phyloP scores from a whole-genome alignment of 805 yeast genomes.

The Pichia manshurica region DNA sequence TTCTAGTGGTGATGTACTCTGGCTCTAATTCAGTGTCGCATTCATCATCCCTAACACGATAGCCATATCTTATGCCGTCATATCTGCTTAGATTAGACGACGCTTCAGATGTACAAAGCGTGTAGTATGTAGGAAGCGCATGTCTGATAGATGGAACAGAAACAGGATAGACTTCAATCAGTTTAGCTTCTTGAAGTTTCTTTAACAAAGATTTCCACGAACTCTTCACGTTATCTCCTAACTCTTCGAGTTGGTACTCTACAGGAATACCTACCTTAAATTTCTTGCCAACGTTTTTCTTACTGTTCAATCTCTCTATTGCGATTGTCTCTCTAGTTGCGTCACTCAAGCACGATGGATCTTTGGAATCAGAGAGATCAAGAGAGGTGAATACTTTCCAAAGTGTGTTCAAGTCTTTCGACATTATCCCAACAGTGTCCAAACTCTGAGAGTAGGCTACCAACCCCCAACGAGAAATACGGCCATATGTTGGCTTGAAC shows the following conservation, averaged over 20 bases:
- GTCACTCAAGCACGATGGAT: constrained; percentile 62
- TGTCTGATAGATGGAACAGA: constrained; percentile 64
- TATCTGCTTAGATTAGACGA: constrained; percentile 84
- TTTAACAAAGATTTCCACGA: constrained; percentile 44
- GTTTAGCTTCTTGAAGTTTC: constrained; percentile 41
- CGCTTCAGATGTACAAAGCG: constrained; percentile 89
- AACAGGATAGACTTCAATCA: constrained; percentile 51
- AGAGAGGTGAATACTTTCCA: constrained; percentile 48
- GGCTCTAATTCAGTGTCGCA: constrained; percentile 25
- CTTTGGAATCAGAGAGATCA: constrained; percentile 61
- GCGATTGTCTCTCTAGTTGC: constrained; percentile 28
- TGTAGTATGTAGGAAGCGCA: constrained; percentile 77
- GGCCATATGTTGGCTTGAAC: constrained; percentile 90
- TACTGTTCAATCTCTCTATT: constrained; percentile 7
- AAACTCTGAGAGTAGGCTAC: constrained; percentile 88
- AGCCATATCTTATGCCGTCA: constrained; percentile 88
- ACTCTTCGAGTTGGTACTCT: constrained; percentile 56
- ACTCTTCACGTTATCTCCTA: constrained; percentile 41
- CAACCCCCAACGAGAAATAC: constrained; percentile 88
- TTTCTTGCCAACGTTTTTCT: constrained; percentile 12
- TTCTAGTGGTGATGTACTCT: constrained; percentile 51
- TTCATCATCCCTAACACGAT: constrained; percentile 32
- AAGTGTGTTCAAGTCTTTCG: constrained; percentile 43
- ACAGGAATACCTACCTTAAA: constrained; percentile 65
- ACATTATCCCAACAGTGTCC: constrained; percentile 86